Percentiles rank a stretch among this genome's conserved stretches.
Evolutionary conservation across 2,329 filamentous ascomycete species (phyloP).

Genomic region (Fusarium setosum): DNA sequence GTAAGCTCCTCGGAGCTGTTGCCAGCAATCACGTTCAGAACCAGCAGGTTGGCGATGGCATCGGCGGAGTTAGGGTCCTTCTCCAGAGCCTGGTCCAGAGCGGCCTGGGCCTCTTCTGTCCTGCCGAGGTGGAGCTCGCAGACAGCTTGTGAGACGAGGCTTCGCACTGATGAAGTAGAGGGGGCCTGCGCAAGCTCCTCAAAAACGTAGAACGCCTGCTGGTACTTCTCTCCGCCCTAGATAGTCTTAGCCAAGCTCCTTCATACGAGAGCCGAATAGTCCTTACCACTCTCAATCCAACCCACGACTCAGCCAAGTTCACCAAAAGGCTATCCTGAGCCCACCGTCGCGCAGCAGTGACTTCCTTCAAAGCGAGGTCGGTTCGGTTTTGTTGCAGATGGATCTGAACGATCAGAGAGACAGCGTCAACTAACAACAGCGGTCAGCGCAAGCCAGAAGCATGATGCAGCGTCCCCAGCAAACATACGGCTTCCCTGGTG

Average conservation of each 20-base stretch:
- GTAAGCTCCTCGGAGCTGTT: conserved; percentile 74
- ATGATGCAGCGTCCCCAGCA: neutral
- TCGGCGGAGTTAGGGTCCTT: conserved; percentile 78
- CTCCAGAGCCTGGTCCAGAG: conserved; percentile 81
- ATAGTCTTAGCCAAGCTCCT: conserved; percentile 39
- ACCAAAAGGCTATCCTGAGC: conserved; percentile 94
- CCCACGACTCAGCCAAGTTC: conserved; percentile 96
- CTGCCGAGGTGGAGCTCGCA: conserved; percentile 92
- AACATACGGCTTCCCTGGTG: conserved; percentile 87
- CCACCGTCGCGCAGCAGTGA: conserved; percentile 87
- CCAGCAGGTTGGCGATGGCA: conserved; percentile 84
- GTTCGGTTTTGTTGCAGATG: conserved; percentile 91
- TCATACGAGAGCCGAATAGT: neutral
- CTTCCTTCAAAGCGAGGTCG: conserved; percentile 92
- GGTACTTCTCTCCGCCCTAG: conserved; percentile 94
- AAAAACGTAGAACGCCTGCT: conserved; percentile 96
- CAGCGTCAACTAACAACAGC: conserved; percentile 70
- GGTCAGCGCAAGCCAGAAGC: conserved; percentile 38
- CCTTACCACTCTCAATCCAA: conserved; percentile 83
- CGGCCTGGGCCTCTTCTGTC: conserved; percentile 87
- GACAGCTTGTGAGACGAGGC: conserved; percentile 87
- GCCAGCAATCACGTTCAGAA: conserved; percentile 81
- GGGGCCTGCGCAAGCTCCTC: conserved; percentile 94
- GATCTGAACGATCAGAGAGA: conserved; percentile 91
- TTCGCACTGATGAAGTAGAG: conserved; percentile 79